Evolutionary conservation across 768 basidiomycete species (phyloP).

Genomic region (Polyporus arcularius): DNA sequence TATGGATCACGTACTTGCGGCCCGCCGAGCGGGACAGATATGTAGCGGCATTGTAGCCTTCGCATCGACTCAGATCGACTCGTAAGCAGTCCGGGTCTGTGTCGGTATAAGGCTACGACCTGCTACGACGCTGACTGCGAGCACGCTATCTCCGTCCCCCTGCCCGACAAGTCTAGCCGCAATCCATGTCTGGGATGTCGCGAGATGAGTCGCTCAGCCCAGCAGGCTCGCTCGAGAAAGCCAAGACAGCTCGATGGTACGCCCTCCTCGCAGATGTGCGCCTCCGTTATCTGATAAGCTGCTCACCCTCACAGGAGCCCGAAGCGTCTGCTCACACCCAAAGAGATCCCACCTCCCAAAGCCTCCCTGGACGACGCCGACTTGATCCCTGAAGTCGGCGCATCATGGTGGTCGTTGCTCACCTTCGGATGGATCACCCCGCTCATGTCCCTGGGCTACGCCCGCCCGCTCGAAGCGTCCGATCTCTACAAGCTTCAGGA

Average conservation of each 20-base stretch:
- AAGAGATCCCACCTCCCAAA: slow-evolving; percentile 43
- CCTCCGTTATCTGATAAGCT: not conserved
- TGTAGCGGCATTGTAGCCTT: no score
- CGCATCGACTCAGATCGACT: no score
- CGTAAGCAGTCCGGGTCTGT: no score
- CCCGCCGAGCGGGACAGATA: no score
- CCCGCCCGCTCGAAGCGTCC: slow-evolving; percentile 74
- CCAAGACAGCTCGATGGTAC: slow-evolving; percentile 12
- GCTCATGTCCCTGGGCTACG: slow-evolving; percentile 73
- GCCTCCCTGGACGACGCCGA: slow-evolving; percentile 59
- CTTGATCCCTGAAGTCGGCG: slow-evolving; percentile 66
- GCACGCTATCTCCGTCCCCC: not conserved
- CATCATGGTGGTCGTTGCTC: slow-evolving; percentile 56
- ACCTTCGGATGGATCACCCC: slow-evolving; percentile 79
- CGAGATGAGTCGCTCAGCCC: slow-evolving; percentile 13
- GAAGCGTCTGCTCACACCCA: slow-evolving; percentile 26
- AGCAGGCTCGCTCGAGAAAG: slow-evolving; percentile 4
- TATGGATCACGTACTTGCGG: no score
- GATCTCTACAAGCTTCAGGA: slow-evolving; percentile 82
- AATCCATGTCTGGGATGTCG: slow-evolving; percentile 8
- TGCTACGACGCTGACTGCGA: not conserved
- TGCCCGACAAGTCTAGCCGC: not conserved
- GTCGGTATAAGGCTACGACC: no score
- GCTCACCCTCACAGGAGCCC: slow-evolving; percentile 1
- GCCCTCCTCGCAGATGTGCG: not conserved